Base-by-base conservation (phyloP, 2,329 filamentous ascomycete genomes). In the Verticillium longisporum region DNA sequence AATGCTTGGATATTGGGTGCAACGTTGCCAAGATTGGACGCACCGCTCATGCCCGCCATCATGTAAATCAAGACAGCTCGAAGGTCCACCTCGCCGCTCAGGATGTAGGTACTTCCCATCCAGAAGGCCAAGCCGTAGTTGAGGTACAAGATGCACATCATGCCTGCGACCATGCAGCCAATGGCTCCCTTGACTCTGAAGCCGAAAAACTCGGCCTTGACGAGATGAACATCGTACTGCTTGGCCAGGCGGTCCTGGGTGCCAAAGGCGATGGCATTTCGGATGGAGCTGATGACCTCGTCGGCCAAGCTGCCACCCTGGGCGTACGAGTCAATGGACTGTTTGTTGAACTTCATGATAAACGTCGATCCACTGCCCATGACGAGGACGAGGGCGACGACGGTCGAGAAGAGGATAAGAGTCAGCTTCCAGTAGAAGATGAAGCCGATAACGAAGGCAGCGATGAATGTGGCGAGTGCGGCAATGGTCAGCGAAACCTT, bases 371-470 rank as follows among this genome's bases (percentile, higher is more conserved):
- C 87, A 58, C 80, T 77, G 55, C 88, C 91, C 87, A 96, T 95
- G 66, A 89, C 82, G 14, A 90, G 64, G n/a, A 91, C 75, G 57
- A 98, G 85, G 2, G 92, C 90, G 54, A 94, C 78, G 64, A 98
- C 87, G 1, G 90, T 92, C 0, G 90, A 94, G 31, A 86, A 83
- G 45, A 97, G 83, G 67, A 99, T 97, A 58, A 97, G 77, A 0
- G 95, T 95, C 65, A 98, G 79, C 74, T 95, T 97, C 91, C 94
- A 97, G 74, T 90, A 96, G 69, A 91, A 90, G 74, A 94, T 76
- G 72, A 97, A 98, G 2, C 90, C 92, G 66, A 99, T 94, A 61
- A 97, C 79, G 66, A 97, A 97, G 15, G 92, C 92, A 0, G 93
- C 88, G 60, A 96, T 77, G 70, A 98, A 98, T 9, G 91, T 93